Conservation (phyloP, 1,284 basidiomycete species). For the Mycena sp. region DNA sequence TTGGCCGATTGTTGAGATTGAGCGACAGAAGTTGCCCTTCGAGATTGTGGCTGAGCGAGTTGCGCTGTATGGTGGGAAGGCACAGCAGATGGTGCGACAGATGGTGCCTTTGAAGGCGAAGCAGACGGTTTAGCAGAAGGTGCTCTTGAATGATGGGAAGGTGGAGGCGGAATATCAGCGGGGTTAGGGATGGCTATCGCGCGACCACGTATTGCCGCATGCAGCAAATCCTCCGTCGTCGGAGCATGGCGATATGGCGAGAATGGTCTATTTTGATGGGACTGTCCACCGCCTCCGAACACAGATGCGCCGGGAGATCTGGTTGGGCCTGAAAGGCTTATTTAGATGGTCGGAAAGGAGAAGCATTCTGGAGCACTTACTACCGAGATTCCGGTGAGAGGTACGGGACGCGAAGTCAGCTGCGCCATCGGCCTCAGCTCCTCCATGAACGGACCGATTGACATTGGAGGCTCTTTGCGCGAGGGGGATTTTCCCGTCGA, state of each 20-base stretch:
- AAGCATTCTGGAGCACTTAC: constrained; percentile 18
- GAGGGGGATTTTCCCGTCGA: constrained; percentile 42
- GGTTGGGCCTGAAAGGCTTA: constrained; percentile 43
- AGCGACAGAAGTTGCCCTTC: constrained; percentile 25
- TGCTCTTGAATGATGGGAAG: constrained; percentile 37
- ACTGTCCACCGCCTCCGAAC: constrained; percentile 40
- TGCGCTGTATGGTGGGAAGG: constrained; percentile 19
- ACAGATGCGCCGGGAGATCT: constrained; percentile 35
- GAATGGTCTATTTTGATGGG: constrained; percentile 65
- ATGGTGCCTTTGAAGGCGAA: constrained; percentile 38
- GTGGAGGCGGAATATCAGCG: constrained; percentile 32
- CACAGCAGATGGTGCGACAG: constrained; percentile 41
- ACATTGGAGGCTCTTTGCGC: constrained; percentile 35
- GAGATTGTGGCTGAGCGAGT: constrained; percentile 30
- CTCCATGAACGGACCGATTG: constrained; percentile 29
- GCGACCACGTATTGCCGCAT: constrained; percentile 59
- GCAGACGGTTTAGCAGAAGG: constrained; percentile 43
- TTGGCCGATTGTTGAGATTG: constrained; percentile 29
- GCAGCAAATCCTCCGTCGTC: constrained; percentile 67
- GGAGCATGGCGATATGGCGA: constrained; percentile 75
- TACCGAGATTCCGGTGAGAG: constrained; percentile 30
- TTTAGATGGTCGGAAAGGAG: constrained; percentile 3
- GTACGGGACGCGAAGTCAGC: constrained; percentile 37
- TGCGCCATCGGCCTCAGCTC: constrained; percentile 14
- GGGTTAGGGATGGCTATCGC: constrained; percentile 49